These are phyloP conservation scores for Paraurostyla sp. DNA, from an alignment of 73 alveolate species.

Conservation along the genomic window DNA sequence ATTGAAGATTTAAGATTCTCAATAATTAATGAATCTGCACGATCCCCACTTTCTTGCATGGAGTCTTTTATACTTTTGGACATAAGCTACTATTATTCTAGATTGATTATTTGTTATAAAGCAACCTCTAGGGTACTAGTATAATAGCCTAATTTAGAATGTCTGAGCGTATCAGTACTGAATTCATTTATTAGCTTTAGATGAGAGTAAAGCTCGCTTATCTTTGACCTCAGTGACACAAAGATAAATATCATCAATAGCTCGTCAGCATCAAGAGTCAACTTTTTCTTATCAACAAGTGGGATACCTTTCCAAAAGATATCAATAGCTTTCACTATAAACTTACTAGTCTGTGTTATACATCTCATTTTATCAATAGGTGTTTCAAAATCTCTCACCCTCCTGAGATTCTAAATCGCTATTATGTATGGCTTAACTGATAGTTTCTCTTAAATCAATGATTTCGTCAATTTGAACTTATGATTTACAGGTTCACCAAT, in stretches of 20 bases:
- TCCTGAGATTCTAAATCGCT: slow-evolving; percentile 5
- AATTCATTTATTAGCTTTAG: slow-evolving; percentile 37
- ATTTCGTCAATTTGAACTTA: neutral
- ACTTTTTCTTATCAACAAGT: neutral
- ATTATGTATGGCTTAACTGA: neutral
- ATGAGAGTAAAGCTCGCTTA: slow-evolving; percentile 7
- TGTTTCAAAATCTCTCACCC: slow-evolving; percentile 11
- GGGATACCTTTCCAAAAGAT: slow-evolving; percentile 6
- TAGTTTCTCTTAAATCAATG: neutral
- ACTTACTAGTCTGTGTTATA: slow-evolving; percentile 11
- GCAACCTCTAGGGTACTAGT: slow-evolving; percentile 20
- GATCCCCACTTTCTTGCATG: neutral
- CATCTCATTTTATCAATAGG: slow-evolving; percentile 55
- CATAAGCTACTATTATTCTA: neutral
- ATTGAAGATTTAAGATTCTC: neutral
- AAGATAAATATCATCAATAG: slow-evolving; percentile 37
- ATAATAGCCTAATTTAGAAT: slow-evolving; percentile 13
- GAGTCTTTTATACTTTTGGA: neutral
- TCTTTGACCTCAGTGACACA: slow-evolving; percentile 3
- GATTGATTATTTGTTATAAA: neutral
- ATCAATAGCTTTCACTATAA: slow-evolving; percentile 12
- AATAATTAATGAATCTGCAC: neutral
- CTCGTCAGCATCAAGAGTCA: slow-evolving; percentile 24
- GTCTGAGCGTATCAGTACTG: slow-evolving; percentile 27
- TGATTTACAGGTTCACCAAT: neutral